Percentiles rank a stretch among this genome's conserved stretches.
These are phyloP conservation scores for Eucalyptus regnans DNA, from an alignment of 345 rosid genomes.

Conservation along the genomic window DNA sequence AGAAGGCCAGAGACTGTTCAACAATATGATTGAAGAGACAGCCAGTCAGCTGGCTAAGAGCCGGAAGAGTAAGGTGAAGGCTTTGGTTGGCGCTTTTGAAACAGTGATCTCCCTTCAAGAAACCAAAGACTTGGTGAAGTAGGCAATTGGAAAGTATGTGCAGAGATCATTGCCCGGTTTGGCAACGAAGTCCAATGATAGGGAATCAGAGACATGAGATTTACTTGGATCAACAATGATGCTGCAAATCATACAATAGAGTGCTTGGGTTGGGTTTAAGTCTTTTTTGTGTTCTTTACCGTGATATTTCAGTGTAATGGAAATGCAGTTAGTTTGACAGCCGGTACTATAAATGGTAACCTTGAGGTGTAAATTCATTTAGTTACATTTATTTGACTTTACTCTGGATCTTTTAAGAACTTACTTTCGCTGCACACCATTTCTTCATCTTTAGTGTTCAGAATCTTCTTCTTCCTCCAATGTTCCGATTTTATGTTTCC, in stretches of 20 bases:
- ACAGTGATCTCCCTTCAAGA: slow-evolving; percentile 86
- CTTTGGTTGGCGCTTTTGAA: slow-evolving; percentile 95
- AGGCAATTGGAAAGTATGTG: background rate
- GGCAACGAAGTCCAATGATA: background rate
- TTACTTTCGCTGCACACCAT: background rate
- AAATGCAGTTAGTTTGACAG: background rate
- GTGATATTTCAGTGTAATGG: background rate
- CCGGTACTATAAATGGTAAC: background rate
- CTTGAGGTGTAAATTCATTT: background rate
- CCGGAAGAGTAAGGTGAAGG: slow-evolving; percentile 89
- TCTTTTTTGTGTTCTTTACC: background rate
- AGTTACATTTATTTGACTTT: background rate
- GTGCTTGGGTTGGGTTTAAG: background rate
- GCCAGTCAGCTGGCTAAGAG: slow-evolving; percentile 78
- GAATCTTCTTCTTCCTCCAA: background rate
- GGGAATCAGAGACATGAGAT: background rate
- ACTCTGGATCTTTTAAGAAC: background rate
- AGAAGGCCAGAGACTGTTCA: slow-evolving; percentile 47
- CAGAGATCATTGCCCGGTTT: background rate
- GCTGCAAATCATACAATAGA: background rate
- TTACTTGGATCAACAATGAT: background rate
- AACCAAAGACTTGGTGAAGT: slow-evolving; percentile 17
- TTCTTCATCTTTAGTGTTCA: background rate
- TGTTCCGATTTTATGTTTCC: background rate
- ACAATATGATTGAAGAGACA: slow-evolving; percentile 88